These are phyloP conservation scores for Simmondsia chinensis DNA, from an alignment of 148 eudicot genomes.

Conservation along the genomic window DNA sequence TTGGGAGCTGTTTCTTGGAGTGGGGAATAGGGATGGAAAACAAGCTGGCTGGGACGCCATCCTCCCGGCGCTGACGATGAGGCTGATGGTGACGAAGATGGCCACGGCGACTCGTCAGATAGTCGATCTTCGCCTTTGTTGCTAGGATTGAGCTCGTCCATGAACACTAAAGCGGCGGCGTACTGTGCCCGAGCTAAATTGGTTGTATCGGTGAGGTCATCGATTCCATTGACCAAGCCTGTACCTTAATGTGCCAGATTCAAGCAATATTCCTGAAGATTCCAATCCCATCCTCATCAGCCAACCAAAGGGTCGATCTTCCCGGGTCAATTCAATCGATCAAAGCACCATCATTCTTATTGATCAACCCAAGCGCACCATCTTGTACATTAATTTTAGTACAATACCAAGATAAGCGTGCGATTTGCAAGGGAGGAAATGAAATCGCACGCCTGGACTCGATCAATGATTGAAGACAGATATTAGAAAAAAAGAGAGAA, in stretches of 20 bases:
- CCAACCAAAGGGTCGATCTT: background rate
- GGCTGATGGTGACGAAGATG: too few relatives aligned
- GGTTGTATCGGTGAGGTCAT: background rate
- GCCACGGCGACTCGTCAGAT: conserved; percentile 8
- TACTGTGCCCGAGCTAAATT: background rate
- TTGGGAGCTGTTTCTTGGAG: conserved; percentile 12
- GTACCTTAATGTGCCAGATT: conserved; percentile 16
- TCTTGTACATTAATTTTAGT: too few relatives aligned
- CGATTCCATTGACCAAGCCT: conserved; percentile 1
- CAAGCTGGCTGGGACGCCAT: conserved; percentile 48
- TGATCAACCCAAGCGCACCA: background rate
- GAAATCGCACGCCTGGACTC: too few relatives aligned
- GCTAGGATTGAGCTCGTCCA: conserved; percentile 29
- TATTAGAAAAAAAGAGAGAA: too few relatives aligned
- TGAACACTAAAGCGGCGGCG: background rate
- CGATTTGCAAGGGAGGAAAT: too few relatives aligned
- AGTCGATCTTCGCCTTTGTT: conserved; percentile 13
- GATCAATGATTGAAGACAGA: too few relatives aligned
- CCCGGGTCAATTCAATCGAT: background rate
- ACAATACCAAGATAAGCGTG: too few relatives aligned
- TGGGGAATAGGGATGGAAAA: conserved; percentile 44
- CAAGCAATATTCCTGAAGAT: conserved; percentile 45
- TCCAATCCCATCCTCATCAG: conserved; percentile 57
- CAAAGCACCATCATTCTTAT: background rate
- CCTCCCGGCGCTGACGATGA: conserved; percentile 9